phyloP scores from a whole-genome alignment of 306 rosid species.

The barrel medic (Medicago truncatula) region DNA sequence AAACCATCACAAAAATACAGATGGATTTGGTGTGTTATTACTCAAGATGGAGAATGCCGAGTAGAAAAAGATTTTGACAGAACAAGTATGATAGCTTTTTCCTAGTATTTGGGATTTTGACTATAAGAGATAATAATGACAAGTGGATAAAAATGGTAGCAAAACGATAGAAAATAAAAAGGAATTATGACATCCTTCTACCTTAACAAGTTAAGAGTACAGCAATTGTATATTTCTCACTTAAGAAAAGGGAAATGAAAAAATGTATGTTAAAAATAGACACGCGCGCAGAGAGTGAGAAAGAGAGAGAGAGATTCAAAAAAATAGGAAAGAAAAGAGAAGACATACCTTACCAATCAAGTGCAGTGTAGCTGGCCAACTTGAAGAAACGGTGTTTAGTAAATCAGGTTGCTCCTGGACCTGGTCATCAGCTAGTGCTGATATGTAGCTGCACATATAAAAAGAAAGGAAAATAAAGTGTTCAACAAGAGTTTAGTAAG shows the following conservation, averaged over 20 bases:
- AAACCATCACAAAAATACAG: constrained; percentile 7
- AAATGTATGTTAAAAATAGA: background rate
- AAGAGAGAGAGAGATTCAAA: background rate
- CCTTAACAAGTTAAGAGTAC: constrained; percentile 24
- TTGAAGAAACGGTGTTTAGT: constrained; percentile 70
- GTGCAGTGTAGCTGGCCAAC: constrained; percentile 94
- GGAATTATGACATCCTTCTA: constrained; percentile 9
- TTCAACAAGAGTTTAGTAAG: constrained; percentile 5
- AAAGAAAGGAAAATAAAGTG: background rate
- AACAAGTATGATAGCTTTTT: background rate
- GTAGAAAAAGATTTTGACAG: background rate
- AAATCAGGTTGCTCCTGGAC: constrained; percentile 65
- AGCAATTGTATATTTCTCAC: constrained; percentile 19
- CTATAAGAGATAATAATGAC: background rate
- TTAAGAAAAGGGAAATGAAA: constrained; percentile 1
- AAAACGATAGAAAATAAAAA: constrained; percentile 24
- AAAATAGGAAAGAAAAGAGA: constrained; percentile 28
- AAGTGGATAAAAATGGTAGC: background rate
- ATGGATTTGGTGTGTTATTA: constrained; percentile 13
- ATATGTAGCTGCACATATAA: constrained; percentile 72
- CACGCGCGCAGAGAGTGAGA: background rate
- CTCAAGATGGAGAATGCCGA: constrained; percentile 4
- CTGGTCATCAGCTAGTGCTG: constrained; percentile 80
- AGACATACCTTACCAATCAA: constrained; percentile 90
- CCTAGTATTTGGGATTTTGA: background rate